A percentile compares a stretch with the other conserved stretches of the same genome.
These are phyloP conservation scores for Nakazawaea wyomingensis DNA, from an alignment of 805 yeast genomes.

Conservation along the genomic window DNA sequence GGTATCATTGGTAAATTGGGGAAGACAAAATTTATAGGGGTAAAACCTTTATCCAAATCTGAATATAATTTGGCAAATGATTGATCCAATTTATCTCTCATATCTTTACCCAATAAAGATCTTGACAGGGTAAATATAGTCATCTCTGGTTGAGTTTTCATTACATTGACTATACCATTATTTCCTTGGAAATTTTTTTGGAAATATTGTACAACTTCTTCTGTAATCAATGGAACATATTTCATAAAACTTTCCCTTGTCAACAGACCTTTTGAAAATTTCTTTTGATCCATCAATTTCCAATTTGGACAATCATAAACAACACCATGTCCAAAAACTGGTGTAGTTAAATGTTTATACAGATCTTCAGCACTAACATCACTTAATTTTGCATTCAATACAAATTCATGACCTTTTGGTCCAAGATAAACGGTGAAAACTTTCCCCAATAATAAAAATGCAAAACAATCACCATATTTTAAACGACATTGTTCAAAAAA, in stretches of 20 bases:
- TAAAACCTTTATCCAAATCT: conserved; percentile 95
- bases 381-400: conserved; percentile 80
- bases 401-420: conserved; percentile 96
- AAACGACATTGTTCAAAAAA: conserved; percentile 75
- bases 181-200: conserved; percentile 38
- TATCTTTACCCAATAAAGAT: conserved; percentile 84
- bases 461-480: conserved; percentile 89
- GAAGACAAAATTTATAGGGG: conserved; percentile 93
- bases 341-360: conserved; percentile 95
- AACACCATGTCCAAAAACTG: conserved; percentile 96
- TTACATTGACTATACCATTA: conserved; percentile 56
- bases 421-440: conserved; percentile 95
- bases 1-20: conserved; percentile 87
- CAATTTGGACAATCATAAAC: conserved; percentile 94
- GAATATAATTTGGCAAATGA: conserved; percentile 80
- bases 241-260: conserved; percentile 76
- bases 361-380: conserved; percentile 97
- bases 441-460: conserved; percentile 84
- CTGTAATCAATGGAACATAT: conserved; percentile 84
- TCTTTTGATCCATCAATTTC: conserved; percentile 96
- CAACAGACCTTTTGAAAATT: conserved; percentile 86
- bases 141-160: conserved; percentile 87
- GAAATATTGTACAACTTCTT: conserved; percentile 71
- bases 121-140: conserved; percentile 96
- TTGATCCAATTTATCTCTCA: conserved; percentile 76